These are phyloP conservation scores for Globisporangium rhizosaccharum DNA, from an alignment of 352 stramenopile genomes.

Conservation along the genomic window DNA sequence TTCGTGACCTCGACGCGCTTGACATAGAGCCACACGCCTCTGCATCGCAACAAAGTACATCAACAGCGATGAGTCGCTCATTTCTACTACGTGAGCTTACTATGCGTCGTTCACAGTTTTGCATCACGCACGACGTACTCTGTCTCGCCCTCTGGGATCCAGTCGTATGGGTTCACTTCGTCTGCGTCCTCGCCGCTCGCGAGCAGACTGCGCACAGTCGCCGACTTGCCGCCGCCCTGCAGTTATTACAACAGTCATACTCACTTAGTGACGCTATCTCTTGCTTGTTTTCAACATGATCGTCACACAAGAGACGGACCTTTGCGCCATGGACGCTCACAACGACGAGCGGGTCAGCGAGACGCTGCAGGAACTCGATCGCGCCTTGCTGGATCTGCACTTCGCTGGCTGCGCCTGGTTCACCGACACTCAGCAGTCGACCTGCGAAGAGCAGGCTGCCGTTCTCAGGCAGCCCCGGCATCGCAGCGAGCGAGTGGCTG, in stretches of 20 bases:
- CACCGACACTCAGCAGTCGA: conserved; percentile 47
- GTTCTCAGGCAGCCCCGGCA: conserved; percentile 12
- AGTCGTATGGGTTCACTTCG: conserved; percentile 14
- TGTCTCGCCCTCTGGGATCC: conserved; percentile 18
- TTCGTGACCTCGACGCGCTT: conserved; percentile 53
- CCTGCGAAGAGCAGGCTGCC: conserved; percentile 59
- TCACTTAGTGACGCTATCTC: not conserved
- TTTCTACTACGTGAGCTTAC: too few relatives aligned
- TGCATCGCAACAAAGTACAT: conserved; percentile 2
- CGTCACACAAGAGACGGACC: conserved; percentile 7
- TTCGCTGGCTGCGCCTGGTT: conserved; percentile 20
- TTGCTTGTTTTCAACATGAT: not conserved
- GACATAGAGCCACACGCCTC: conserved; percentile 71
- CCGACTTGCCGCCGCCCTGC: conserved; percentile 51
- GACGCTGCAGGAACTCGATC: conserved; percentile 66
- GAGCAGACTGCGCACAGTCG: conserved; percentile 35
- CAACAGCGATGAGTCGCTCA: not conserved
- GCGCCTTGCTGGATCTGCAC: conserved; percentile 71
- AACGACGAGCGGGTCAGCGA: conserved; percentile 58
- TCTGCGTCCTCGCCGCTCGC: conserved; percentile 11
- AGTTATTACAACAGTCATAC: not conserved
- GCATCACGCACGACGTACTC: conserved; percentile 8
- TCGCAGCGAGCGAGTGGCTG: conserved; percentile 3
- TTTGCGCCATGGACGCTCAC: conserved; percentile 63
- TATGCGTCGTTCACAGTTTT: not conserved